Evolutionary conservation across 495 filamentous ascomycete genomes (phyloP), one percentile per base, ranked within the genome.

Genomic region (Aspergillus baeticus): DNA sequence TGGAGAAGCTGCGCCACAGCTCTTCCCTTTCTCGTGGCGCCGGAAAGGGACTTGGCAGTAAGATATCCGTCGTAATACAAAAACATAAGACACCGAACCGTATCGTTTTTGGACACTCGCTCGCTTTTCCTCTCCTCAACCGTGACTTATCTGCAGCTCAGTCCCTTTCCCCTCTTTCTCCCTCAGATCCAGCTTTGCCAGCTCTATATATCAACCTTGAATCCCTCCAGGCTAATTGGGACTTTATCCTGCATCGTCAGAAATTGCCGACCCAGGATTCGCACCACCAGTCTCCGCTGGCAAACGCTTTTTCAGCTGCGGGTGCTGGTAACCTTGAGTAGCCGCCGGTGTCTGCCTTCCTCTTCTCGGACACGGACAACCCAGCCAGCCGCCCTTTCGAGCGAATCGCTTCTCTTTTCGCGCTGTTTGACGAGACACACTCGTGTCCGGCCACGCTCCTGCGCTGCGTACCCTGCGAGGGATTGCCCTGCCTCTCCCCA

Each of bases 91-190:
- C n/a, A n/a, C n/a, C n/a, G n/a, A n/a, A n/a, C n/a, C n/a, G n/a
- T n/a, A n/a, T n/a, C n/a, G n/a, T n/a, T n/a, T n/a, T n/a, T n/a
- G n/a, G n/a, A n/a, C n/a, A n/a, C n/a, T n/a, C n/a, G n/a, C n/a
- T n/a, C n/a, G n/a, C 22, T 31, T 10, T 26, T 13, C 42, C 15
- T 35, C 26, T 49, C 21, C 31, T 34, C 7, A 4, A 14, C 45
- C 18, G 17, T 50, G 37, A 34, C 33, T 50, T 50, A 37, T 26
- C 47, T 26, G 42, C 41, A 14, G 42, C 17, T 33, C 26, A 48
- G 45, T 48, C 29, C 29, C 34, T 20, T 38, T 50, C 47, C 47
- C 47, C 47, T 50, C 47, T 38, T 50, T 35, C 26, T 21, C 45
- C 21, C 45, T 43, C 45, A 18, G 17, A 26, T 22, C 21, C 11